Evolutionary conservation across 768 basidiomycete species (phyloP).

Genomic region (Leucocoprinus sp.): DNA sequence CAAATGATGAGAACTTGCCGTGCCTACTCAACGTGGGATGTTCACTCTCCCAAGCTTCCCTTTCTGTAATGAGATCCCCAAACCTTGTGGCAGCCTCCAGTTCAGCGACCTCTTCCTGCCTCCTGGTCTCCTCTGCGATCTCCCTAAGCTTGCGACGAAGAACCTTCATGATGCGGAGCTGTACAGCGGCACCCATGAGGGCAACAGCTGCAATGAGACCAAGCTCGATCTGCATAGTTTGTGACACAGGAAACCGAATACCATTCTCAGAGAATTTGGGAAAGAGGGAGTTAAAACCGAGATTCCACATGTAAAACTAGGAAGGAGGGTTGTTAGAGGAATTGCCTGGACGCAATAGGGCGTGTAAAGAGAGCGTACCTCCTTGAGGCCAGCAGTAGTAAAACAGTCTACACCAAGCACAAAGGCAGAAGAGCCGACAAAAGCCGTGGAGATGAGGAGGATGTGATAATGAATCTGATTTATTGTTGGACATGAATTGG

Average conservation of each 20-base stretch:
- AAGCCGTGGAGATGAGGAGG: conserved; percentile 77
- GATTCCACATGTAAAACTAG: conserved; percentile 95
- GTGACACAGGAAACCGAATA: conserved; percentile 76
- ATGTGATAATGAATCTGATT: conserved; percentile 73
- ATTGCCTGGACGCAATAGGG: conserved; percentile 9
- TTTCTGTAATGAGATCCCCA: conserved; percentile 55
- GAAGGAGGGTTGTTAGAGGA: conserved; percentile 2
- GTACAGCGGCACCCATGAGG: conserved; percentile 83
- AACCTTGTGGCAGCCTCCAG: conserved; percentile 65
- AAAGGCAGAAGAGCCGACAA: conserved; percentile 86
- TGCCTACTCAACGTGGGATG: conserved; percentile 61
- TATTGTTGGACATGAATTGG: conserved; percentile 13
- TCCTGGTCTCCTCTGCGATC: conserved; percentile 66
- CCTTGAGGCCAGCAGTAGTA: conserved; percentile 86
- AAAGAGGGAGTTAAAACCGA: conserved; percentile 78
- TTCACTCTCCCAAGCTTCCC: conserved; percentile 80
- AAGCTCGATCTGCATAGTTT: conserved; percentile 90
- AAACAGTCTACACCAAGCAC: conserved; percentile 93
- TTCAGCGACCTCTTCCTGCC: conserved; percentile 70
- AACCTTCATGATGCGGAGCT: conserved; percentile 76
- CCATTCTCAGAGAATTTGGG: conserved; percentile 61
- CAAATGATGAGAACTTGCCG: conserved; percentile 53
- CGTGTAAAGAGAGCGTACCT: conserved; percentile 41
- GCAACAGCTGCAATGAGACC: conserved; percentile 80
- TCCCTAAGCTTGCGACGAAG: conserved; percentile 75